Percentiles rank a stretch among this genome's conserved stretches.
Conservation (phyloP, 352 stramenopile species). For the Pythium dissimile region DNA sequence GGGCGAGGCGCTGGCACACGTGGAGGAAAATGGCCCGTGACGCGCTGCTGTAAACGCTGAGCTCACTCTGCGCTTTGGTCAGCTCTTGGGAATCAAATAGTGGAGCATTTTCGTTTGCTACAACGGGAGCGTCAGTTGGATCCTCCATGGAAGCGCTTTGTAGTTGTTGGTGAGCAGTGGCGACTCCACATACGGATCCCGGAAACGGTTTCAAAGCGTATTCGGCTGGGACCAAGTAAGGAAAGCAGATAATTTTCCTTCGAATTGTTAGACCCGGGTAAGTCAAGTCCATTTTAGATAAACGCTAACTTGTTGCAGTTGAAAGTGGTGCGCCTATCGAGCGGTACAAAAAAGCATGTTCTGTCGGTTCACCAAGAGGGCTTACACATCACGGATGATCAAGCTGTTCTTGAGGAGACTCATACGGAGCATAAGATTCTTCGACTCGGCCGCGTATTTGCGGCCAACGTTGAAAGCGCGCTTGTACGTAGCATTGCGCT, state of each 20-base stretch:
- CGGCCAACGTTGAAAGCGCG: slow-evolving; percentile 75
- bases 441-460: slow-evolving; percentile 79
- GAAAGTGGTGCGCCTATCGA: too few relatives aligned
- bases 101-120: neutral
- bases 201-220: too few relatives aligned
- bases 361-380: neutral
- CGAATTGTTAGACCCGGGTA: too few relatives aligned
- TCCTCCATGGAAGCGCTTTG: too few relatives aligned
- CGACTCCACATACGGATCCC: too few relatives aligned
- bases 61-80: slow-evolving; percentile 43
- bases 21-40: slow-evolving; percentile 62
- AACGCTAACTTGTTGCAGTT: too few relatives aligned
- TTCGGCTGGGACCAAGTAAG: too few relatives aligned
- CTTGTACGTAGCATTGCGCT: slow-evolving; percentile 73
- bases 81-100: slow-evolving; percentile 27
- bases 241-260: too few relatives aligned
- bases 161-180: too few relatives aligned
- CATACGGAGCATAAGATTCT: slow-evolving; percentile 82
- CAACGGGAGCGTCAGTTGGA: too few relatives aligned
- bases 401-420: slow-evolving; percentile 85
- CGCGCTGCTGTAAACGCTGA: slow-evolving; percentile 45
- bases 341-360: too few relatives aligned
- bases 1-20: slow-evolving; percentile 52
- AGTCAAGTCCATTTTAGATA: too few relatives aligned
- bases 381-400: slow-evolving; percentile 69